A percentile compares a stretch with the other conserved stretches of the same genome.
Conservation (phyloP, 805 yeast genomes). For the Cyberlindnera japonica region DNA sequence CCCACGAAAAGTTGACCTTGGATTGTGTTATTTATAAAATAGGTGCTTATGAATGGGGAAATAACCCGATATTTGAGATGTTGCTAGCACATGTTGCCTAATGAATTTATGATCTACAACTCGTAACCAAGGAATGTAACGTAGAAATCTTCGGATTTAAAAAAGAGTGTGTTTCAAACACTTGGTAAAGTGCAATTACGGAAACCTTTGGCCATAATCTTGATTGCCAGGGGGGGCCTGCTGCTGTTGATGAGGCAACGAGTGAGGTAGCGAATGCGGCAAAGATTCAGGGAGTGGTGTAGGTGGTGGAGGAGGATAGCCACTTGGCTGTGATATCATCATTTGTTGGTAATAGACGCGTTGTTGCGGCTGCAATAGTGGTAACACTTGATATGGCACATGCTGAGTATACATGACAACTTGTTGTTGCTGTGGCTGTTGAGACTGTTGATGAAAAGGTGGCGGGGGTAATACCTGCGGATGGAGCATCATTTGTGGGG, state of each 20-base stretch:
- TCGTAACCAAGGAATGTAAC: no score
- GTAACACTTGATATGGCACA: not conserved
- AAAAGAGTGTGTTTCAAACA: no score
- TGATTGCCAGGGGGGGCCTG: no score
- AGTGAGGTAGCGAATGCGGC: not conserved
- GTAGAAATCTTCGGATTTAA: no score
- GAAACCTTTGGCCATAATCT: no score
- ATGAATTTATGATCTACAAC: no score
- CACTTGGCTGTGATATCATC: not conserved
- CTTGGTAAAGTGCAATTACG: no score
- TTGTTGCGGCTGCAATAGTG: not conserved
- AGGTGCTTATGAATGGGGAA: not conserved
- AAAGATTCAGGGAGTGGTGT: not conserved
- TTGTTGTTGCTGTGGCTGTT: not conserved
- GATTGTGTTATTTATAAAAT: not conserved
- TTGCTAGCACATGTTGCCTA: constrained; percentile 1
- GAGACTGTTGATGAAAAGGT: not conserved
- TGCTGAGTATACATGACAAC: not conserved
- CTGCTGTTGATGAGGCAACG: no score
- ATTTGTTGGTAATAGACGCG: not conserved
- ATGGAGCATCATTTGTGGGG: not conserved
- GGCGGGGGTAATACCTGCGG: not conserved
- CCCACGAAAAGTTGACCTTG: constrained; percentile 1
- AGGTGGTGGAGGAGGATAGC: not conserved
- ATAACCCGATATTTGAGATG: constrained; percentile 3